Percentiles rank a stretch among this genome's conserved stretches.
These are phyloP conservation scores for Tardiomyces digboiensis DNA, from an alignment of 1,139 yeast species.

Conservation along the genomic window DNA sequence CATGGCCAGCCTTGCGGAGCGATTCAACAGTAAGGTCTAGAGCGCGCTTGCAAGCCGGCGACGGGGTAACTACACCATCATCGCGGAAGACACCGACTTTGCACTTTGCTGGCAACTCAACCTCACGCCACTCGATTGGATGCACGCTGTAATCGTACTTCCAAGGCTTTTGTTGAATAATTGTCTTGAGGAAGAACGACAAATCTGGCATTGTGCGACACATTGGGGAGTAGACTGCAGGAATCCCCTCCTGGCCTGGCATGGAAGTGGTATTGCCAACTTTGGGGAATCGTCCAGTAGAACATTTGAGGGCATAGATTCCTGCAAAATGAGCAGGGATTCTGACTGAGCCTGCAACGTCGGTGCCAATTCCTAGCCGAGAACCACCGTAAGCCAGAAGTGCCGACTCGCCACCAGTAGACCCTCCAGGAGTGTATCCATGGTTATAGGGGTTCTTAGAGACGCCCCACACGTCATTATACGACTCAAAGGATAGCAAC, in stretches of 20 bases:
- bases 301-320: slow-evolving; percentile 38
- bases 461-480: slow-evolving; percentile 36
- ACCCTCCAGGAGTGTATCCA: slow-evolving; percentile 37
- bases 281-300: slow-evolving; percentile 42
- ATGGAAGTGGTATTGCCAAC: slow-evolving; percentile 41
- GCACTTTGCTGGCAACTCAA: slow-evolving; percentile 34
- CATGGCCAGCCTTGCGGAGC: slow-evolving; percentile 45
- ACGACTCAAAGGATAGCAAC: slow-evolving; percentile 36
- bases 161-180: slow-evolving; percentile 59
- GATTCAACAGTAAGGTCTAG: slow-evolving; percentile 37
- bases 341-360: slow-evolving; percentile 51
- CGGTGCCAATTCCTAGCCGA: slow-evolving; percentile 45
- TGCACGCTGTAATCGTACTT: slow-evolving; percentile 44
- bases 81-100: slow-evolving; percentile 38
- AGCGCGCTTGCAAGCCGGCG: slow-evolving; percentile 57
- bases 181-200: slow-evolving; percentile 47
- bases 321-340: slow-evolving; percentile 41
- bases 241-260: slow-evolving; percentile 45
- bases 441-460: slow-evolving; percentile 34
- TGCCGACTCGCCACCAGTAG: slow-evolving; percentile 42
- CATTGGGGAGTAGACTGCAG: slow-evolving; percentile 50
- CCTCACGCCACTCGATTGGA: slow-evolving; percentile 54
- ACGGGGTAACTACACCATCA: slow-evolving; percentile 40
- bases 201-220: slow-evolving; percentile 53
- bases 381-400: slow-evolving; percentile 39